Evolutionary conservation across 345 rosid genomes (phyloP), one percentile per base, ranked within the genome.

Genomic region (Rhizophora mangle): DNA sequence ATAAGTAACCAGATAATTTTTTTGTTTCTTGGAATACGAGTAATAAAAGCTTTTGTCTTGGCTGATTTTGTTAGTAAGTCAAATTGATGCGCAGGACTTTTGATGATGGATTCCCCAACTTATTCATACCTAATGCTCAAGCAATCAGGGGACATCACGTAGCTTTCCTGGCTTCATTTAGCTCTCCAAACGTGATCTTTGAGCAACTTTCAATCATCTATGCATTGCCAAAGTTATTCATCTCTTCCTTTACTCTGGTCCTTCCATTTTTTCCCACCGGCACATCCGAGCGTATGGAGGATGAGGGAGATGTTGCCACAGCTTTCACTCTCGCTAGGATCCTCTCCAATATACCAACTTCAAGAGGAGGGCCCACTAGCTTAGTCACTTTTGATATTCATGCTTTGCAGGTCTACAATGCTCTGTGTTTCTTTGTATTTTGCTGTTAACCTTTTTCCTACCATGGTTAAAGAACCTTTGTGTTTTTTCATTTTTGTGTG

Each of bases 271-370:
- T 95, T 63, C 99, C 99, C 5, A 95, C 97, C 4, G 99, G 99
- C 16, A 95, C 99, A 46, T 95, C 93, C 0, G 99, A 95, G 85
- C 86, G 97, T 26, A 95, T 95, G 99, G 99, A 95, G 77, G 99
- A 95, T 3, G 99, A 95, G 75, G 99, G 99, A 46, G 97, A 92
- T 62, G 93, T 89, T 6, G 97, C 97, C 0, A 95, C 99, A 10
- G 99, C 99, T 68, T 95, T 91, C 66, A 95, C 99, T 68, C 97
- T 95, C 8, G 97, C 99, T 6, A 87, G 99, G 82, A 95, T 89
- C 64, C 82, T 95, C 74, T 91, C 99, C 1, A 83, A 89, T 56
- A 91, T 89, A 72, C 99, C 97, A 0, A 75, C 87, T 69, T 86
- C 99, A 0, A 86, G 96, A 71, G 99, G 97, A 57, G 97, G 99